Base-by-base conservation (phyloP, 305 asterid species). In the Solanum hybrid region DNA sequence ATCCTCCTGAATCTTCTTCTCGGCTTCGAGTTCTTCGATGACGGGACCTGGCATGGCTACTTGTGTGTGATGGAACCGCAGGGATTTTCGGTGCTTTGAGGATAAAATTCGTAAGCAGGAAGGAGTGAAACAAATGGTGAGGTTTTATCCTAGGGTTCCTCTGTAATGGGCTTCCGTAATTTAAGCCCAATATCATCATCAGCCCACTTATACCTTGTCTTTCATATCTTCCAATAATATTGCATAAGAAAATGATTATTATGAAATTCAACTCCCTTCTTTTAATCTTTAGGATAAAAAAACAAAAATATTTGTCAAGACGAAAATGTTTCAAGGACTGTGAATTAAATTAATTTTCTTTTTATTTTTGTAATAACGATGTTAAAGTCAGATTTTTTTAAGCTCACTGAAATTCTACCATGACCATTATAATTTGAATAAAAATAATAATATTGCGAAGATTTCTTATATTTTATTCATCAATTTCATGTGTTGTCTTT, bases 11-110 rank as follows among this genome's bases (percentile, higher is more conserved):
- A 94, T 75, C 92, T 92, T 94, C 45, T 90, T 93, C 94, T 90
- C 91, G 71, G 85, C 87, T 77, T 93, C 95, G 60, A 37, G 40
- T 88, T 93, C 98, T 88, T 93, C 97, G n/a, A 96, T 24, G 34
- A 96, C 95, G 69, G 97, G 96, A 36, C 96, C 98, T 69, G 97
- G 98, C 98, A 95, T 95, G 92, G 90, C 88, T 85, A 35, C 86
- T 60, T 10, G 78, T 80, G 27, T 81, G 40, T 78, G 51, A 35
- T 78, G 51, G 29, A 42, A 29, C 0, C 19, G 27, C 1, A 17
- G 11, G 71, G 29, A 37, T 29, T 56, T 17, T 56, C 69, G 69
- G 24, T 56, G 11, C 11, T 56, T 82, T 17, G 19, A 51, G 42
- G 87, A 84, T 84, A 84, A 56, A 31, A 82, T 29, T 82, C 26